Conservation (phyloP, 306 rosid genomes). For the Dalbergia cultrata region DNA sequence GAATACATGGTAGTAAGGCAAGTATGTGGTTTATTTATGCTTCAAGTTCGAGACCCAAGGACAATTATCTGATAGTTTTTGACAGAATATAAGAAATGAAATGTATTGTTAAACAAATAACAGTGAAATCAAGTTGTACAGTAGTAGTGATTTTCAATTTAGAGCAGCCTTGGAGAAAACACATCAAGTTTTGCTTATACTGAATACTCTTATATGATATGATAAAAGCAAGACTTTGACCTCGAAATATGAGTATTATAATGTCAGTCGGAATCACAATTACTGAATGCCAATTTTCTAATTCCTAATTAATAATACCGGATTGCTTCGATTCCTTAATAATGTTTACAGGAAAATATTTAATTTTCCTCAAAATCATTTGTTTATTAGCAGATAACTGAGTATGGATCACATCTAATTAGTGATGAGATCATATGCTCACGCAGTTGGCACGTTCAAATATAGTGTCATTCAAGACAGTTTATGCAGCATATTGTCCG, state of each 20-base stretch:
- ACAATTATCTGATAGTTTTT: no score
- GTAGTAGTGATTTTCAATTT: not conserved
- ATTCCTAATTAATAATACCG: not conserved
- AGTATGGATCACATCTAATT: not conserved
- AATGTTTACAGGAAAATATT: not conserved
- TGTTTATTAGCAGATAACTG: not conserved
- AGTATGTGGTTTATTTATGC: no score
- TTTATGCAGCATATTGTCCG: not conserved
- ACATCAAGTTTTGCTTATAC: no score
- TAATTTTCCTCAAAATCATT: not conserved
- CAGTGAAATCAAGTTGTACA: not conserved
- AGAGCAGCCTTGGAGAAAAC: not conserved
- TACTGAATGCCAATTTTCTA: no score
- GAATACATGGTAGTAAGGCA: no score
- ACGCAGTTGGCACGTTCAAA: slow-evolving; percentile 2
- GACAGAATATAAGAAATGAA: no score
- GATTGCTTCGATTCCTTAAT: not conserved
- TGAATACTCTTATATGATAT: no score
- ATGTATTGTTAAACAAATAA: no score
- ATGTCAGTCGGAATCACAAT: not conserved
- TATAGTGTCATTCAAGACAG: not conserved
- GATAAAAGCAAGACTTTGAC: not conserved
- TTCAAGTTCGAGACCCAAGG: no score
- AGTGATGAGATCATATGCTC: slow-evolving; percentile 12
- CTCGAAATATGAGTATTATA: not conserved